Evolutionary conservation across 768 basidiomycete species (phyloP).

Genomic region (Cystobasidium tubakii): DNA sequence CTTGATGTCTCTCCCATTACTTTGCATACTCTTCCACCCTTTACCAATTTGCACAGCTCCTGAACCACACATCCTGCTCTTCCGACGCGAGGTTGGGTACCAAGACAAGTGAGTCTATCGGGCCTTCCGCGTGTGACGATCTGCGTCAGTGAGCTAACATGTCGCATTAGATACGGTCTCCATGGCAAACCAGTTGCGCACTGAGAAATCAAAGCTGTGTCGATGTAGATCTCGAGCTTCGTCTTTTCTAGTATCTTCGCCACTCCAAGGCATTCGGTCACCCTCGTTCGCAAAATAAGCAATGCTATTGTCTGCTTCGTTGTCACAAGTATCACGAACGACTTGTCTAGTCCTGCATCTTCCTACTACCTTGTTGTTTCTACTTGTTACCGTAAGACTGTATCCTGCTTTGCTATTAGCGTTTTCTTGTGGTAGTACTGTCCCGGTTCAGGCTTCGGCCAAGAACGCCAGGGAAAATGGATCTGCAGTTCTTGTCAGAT

Average conservation of each 20-base stretch:
- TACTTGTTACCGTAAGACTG: background rate
- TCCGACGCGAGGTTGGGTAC: constrained; percentile 29
- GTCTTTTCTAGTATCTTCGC: background rate
- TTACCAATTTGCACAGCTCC: background rate
- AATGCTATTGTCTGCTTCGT: background rate
- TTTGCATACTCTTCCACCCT: too few species aligned
- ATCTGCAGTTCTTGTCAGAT: too few species aligned
- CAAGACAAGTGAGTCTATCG: constrained; percentile 26
- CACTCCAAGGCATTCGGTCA: background rate
- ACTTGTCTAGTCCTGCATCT: background rate
- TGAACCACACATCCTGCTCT: constrained; percentile 34
- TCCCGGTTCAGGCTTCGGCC: too few species aligned
- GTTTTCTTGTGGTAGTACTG: too few species aligned
- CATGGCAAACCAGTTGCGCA: constrained; percentile 26
- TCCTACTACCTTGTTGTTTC: background rate
- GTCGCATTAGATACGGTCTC: constrained; percentile 21
- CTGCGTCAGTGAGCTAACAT: background rate
- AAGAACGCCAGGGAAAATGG: too few species aligned
- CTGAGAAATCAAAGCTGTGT: background rate
- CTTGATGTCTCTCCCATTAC: too few species aligned
- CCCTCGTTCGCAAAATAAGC: background rate
- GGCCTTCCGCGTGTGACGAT: background rate
- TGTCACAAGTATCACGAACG: background rate
- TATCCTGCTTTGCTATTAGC: background rate
- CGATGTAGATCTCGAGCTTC: background rate